These are phyloP conservation scores for Zanthoxylum bungeanum DNA, from an alignment of 345 rosid species.

Conservation along the genomic window DNA sequence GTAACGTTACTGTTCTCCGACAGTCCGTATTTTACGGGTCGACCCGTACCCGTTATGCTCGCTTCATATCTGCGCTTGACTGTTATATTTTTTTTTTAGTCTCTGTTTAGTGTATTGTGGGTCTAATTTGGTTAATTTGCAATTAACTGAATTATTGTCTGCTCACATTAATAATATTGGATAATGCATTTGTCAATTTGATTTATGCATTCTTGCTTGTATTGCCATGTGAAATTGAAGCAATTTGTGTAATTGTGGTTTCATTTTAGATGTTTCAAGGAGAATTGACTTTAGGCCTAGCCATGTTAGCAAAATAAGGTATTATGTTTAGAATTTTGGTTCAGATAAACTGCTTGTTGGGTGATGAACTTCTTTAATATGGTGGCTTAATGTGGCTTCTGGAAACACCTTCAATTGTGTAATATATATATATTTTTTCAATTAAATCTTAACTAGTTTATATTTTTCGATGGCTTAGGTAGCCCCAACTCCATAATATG, in stretches of 20 bases:
- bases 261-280: not conserved
- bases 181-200: not conserved
- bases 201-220: not conserved
- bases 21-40: not conserved
- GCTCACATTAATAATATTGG: no score
- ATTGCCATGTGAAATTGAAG: not conserved
- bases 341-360: not conserved
- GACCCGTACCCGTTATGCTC: not conserved
- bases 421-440: not conserved
- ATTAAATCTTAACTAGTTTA: not conserved
- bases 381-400: not conserved
- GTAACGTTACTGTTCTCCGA: not conserved
- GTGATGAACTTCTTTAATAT: not conserved
- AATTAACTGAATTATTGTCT: not conserved
- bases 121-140: not conserved
- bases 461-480: not conserved
- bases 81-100: not conserved
- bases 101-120: not conserved
- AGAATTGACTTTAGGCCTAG: not conserved
- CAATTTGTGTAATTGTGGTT: not conserved
- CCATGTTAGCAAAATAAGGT: not conserved
- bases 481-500: not conserved
- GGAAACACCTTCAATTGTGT: not conserved
- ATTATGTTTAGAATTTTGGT: not conserved
- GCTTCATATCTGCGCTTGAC: not conserved